Evolutionary conservation across 106 monocot species (phyloP), one percentile per base, ranked within the genome.

Genomic region (Hemerocallis citrina): DNA sequence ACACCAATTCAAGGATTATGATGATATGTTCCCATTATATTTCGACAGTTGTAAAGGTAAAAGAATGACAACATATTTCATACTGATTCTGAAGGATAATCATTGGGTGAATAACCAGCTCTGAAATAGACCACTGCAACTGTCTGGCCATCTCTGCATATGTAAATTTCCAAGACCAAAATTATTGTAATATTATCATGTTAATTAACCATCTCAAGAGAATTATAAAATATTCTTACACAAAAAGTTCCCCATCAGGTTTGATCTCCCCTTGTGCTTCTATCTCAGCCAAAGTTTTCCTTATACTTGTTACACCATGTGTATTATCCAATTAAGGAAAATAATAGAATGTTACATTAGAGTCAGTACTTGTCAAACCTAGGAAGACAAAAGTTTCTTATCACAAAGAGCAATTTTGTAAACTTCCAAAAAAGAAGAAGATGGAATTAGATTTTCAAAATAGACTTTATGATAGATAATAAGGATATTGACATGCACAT

Each of bases 81-180:
- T 75, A 89, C 89, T 48, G 70, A 36, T 77, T 90, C 89, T 33
- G 89, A 85, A 59, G 89, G 89, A 76, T 90, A 90, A 66, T 90
- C 85, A 74, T 67, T 85, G 63, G 89, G 89, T 67, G 89, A 69
- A 65, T 85, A 90, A 46, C 89, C 89, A 70, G 89, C 78, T 73
- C 89, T 62, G 52, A 85, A 81, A 71, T 90, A 90, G 13, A 85
- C 67, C 36, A 90, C 81, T 16, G 81, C 61, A 64, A 85, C 75
- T 62, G 44, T 62, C 14, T 72, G 65, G 24, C 70, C 78, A 52
- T 55, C 70, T 68, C 85, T 90, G 81, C 72, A 81, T 64, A 47
- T 13, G 20, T 29, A 34, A 38, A 11, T 38, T 5, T 38, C 7
- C 37, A 38, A 38, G 11, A 11, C 37, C 37, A 38, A 38, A 6